Evolutionary conservation across 768 basidiomycete genomes (phyloP).

Genomic region (Cystofilobasidium capitatum): DNA sequence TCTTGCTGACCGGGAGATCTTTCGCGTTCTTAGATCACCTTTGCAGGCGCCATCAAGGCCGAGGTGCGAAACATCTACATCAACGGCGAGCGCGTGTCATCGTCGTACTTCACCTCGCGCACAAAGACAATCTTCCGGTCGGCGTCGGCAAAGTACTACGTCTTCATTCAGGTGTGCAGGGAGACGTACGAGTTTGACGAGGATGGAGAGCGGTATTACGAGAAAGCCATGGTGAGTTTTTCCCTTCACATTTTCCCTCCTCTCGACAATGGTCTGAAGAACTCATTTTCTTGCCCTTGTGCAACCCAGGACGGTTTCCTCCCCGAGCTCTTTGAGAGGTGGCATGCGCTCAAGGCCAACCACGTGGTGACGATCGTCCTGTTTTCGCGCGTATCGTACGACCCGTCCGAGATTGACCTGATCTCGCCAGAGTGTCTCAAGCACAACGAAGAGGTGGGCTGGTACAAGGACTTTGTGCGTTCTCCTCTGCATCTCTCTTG

Average conservation of each 20-base stretch:
- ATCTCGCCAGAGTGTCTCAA: slow-evolving; percentile 43
- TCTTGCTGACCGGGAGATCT: not conserved
- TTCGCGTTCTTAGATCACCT: slow-evolving; percentile 40
- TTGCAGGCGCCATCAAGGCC: slow-evolving; percentile 67
- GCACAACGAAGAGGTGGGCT: slow-evolving; percentile 60
- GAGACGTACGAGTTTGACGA: slow-evolving; percentile 96
- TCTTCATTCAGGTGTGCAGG: slow-evolving; percentile 91
- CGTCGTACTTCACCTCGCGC: slow-evolving; percentile 65
- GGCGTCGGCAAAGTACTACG: slow-evolving; percentile 62
- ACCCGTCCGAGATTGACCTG: slow-evolving; percentile 30
- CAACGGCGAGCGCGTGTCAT: slow-evolving; percentile 59
- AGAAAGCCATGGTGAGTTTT: slow-evolving; percentile 67
- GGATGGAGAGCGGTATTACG: slow-evolving; percentile 89
- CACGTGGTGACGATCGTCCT: slow-evolving; percentile 91
- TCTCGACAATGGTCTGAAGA: not conserved
- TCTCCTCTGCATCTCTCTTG: no score
- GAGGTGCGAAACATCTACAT: slow-evolving; percentile 73
- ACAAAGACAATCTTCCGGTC: slow-evolving; percentile 85
- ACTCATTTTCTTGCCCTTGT: not conserved
- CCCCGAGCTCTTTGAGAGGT: slow-evolving; percentile 73
- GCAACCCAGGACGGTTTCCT: slow-evolving; percentile 53
- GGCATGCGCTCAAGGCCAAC: slow-evolving; percentile 74
- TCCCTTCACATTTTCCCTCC: not conserved
- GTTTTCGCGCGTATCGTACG: slow-evolving; percentile 67
- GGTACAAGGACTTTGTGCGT: slow-evolving; percentile 62